These are phyloP conservation scores for Myxozyma monticola DNA, from an alignment of 805 yeast species.

Conservation along the genomic window DNA sequence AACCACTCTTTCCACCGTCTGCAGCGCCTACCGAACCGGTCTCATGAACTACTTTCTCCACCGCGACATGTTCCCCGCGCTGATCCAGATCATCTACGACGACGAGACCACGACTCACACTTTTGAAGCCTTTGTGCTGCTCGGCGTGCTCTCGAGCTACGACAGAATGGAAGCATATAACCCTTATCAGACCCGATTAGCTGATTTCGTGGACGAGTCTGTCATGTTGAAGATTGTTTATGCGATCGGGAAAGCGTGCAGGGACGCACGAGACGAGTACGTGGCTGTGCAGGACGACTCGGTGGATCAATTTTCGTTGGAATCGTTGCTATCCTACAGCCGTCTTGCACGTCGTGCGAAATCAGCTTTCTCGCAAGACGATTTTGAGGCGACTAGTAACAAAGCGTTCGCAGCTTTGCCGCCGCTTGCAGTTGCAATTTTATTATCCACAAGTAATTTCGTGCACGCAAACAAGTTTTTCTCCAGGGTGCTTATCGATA, in stretches of 20 bases:
- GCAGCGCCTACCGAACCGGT: slow-evolving; percentile 38
- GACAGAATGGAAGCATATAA: slow-evolving; percentile 41
- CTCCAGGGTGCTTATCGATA: slow-evolving; percentile 34
- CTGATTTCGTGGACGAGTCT: slow-evolving; percentile 43
- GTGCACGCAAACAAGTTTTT: slow-evolving; percentile 41
- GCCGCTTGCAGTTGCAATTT: slow-evolving; percentile 17
- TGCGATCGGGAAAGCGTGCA: slow-evolving; percentile 18
- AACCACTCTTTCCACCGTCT: slow-evolving; percentile 36
- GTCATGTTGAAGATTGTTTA: slow-evolving; percentile 37
- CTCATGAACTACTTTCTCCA: slow-evolving; percentile 39
- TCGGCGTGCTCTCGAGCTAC: slow-evolving; percentile 43
- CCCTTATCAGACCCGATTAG: slow-evolving; percentile 41
- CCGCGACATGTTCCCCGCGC: slow-evolving; percentile 42
- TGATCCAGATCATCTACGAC: slow-evolving; percentile 38
- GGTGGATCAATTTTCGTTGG: slow-evolving; percentile 19
- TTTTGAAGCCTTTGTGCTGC: slow-evolving; percentile 40
- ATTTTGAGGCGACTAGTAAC: slow-evolving; percentile 9
- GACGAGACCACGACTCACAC: slow-evolving; percentile 32
- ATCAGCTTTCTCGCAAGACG: slow-evolving; percentile 19
- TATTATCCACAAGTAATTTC: slow-evolving; percentile 40
- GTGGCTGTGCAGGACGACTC: slow-evolving; percentile 20
- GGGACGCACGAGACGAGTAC: slow-evolving; percentile 16
- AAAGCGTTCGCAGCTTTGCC: slow-evolving; percentile 17
- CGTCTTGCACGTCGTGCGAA: slow-evolving; percentile 21
- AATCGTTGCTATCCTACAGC: slow-evolving; percentile 17